phyloP scores from a whole-genome alignment of 2,329 filamentous ascomycete genomes.

The Pyricularia pennisetigena region DNA sequence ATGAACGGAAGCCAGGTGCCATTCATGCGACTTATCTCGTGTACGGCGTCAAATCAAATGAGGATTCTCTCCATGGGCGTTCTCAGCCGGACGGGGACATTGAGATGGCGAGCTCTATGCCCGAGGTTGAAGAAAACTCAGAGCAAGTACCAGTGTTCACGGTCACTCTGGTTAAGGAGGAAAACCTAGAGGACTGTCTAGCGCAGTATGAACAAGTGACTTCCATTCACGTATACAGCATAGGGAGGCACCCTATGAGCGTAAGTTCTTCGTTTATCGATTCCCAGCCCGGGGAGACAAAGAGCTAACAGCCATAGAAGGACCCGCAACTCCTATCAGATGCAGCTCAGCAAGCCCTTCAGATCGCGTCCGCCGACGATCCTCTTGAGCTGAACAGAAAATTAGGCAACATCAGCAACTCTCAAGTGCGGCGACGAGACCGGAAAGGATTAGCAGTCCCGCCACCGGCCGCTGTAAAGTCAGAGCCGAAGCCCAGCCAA shows the following conservation, averaged over 20 bases:
- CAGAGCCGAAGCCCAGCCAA: background rate
- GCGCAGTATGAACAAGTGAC: constrained; percentile 60
- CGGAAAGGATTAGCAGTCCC: constrained; percentile 20
- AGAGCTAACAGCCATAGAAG: constrained; percentile 10
- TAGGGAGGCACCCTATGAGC: constrained; percentile 61
- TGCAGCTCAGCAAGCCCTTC: constrained; percentile 51
- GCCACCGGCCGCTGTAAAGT: background rate
- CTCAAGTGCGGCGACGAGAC: constrained; percentile 46
- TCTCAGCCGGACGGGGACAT: constrained; percentile 49
- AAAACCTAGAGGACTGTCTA: constrained; percentile 48
- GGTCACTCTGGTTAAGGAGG: constrained; percentile 61
- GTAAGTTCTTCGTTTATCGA: constrained; percentile 23
- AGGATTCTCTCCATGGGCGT: constrained; percentile 14
- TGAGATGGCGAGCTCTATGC: constrained; percentile 58
- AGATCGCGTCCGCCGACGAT: constrained; percentile 47
- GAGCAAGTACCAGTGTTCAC: constrained; percentile 45
- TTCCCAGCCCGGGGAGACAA: background rate
- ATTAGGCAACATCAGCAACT: constrained; percentile 70
- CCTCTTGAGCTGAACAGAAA: constrained; percentile 45
- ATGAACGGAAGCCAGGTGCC: constrained; percentile 59
- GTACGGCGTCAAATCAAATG: constrained; percentile 52
- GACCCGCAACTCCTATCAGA: constrained; percentile 65
- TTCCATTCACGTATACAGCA: constrained; percentile 80
- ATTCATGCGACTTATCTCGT: constrained; percentile 92
- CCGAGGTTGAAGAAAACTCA: constrained; percentile 37